Evolutionary conservation across 805 yeast species (phyloP), one percentile per base, ranked within the genome.

Genomic region (Yarrowia bubula): DNA sequence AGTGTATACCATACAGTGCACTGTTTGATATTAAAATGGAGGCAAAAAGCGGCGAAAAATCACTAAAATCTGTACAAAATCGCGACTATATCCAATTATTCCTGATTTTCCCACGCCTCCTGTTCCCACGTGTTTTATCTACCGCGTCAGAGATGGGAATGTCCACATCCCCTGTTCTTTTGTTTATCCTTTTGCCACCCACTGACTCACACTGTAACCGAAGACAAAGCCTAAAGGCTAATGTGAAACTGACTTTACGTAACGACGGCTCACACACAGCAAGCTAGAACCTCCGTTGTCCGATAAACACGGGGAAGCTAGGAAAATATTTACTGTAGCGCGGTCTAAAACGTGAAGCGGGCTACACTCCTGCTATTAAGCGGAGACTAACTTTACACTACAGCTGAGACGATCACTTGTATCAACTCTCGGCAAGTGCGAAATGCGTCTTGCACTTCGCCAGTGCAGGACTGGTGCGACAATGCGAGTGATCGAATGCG

Each of bases 151-250:
- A 5, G 28, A 22, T 22, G 28, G 28, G 28, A 22, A 22, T 22
- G 28, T 5, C 28, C 28, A 22, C 28, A 22, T 22, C 28, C 17
- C 11, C 32, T 11, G 6, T n/a, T 47, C 55, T 28, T 15, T 33
- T 33, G 55, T 48, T 13, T 48, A 48, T 48, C 41, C 32, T 17
- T 48, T 48, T 48, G 55, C 55, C 55, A 48, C 55, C 55, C 55
- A 48, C 55, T 48, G 55, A 48, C 55, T 48, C 55, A 48, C 55
- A 48, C 55, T 48, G 55, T 48, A 48, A 48, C 55, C 55, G 55
- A 48, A 17, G 17, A 48, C 41, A 48, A 48, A 48, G 55, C 10
- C 55, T 35, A 18, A 48, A 18, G 10, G 4, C 35, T 33, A 15
- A 15, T 11, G 18, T 33, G 41, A 48, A 35, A 35, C 38, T 11